Percentiles rank a stretch among this genome's conserved stretches.
Evolutionary conservation across 805 yeast genomes (phyloP).

Genomic region (Barnettozyma salicaria): DNA sequence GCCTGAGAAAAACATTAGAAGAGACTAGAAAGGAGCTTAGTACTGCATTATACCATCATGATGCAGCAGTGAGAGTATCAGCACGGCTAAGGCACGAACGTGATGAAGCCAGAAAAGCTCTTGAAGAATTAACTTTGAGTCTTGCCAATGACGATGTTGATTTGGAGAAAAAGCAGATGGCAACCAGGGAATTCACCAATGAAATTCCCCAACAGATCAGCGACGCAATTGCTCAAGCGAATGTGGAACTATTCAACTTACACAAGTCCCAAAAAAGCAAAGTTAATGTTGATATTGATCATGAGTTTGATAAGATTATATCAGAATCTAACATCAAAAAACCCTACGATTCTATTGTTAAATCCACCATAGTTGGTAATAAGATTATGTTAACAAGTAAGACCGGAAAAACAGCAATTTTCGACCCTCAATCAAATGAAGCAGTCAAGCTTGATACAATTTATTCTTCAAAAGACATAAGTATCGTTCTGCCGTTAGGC

Average conservation of each 20-base stretch:
- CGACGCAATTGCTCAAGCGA: slow-evolving; percentile 12
- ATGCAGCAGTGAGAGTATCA: slow-evolving; percentile 86
- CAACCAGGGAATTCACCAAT: slow-evolving; percentile 2
- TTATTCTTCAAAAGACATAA: slow-evolving; percentile 13
- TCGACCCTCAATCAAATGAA: slow-evolving; percentile 6
- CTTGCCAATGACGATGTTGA: slow-evolving; percentile 26
- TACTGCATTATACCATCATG: slow-evolving; percentile 74
- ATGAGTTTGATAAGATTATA: slow-evolving; percentile 8
- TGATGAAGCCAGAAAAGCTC: slow-evolving; percentile 64
- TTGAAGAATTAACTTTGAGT: slow-evolving; percentile 47
- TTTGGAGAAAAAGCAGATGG: background rate
- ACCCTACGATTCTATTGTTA: slow-evolving; percentile 16
- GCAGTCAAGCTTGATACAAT: slow-evolving; percentile 13
- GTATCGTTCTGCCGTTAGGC: slow-evolving; percentile 8
- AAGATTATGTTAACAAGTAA: slow-evolving; percentile 15
- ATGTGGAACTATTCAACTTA: slow-evolving; percentile 14
- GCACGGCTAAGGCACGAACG: slow-evolving; percentile 68
- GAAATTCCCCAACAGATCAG: slow-evolving; percentile 10
- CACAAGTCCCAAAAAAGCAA: slow-evolving; percentile 23
- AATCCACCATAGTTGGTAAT: slow-evolving; percentile 1
- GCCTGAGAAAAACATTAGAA: slow-evolving; percentile 64
- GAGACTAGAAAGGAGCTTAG: slow-evolving; percentile 67
- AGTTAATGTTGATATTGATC: slow-evolving; percentile 13
- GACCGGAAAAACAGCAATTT: slow-evolving; percentile 16
- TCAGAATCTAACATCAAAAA: slow-evolving; percentile 7